Evolutionary conservation across 2,329 filamentous ascomycete species (phyloP), one percentile per base, ranked within the genome.

Genomic region (Pseudogymnoascus sp.): DNA sequence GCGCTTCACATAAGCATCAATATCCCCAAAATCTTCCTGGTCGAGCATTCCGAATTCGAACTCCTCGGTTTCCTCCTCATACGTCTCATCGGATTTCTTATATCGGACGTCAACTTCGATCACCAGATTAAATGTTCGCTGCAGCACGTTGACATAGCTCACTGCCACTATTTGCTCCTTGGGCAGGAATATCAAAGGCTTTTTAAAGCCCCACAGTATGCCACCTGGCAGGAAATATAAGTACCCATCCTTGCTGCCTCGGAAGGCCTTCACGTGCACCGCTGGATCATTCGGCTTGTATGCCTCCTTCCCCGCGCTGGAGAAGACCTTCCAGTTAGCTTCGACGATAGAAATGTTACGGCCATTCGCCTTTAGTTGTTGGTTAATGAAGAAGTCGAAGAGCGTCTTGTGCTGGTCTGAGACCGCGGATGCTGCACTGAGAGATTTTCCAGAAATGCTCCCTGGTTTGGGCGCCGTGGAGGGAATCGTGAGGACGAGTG

Each of bases 191-290:
- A 87, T 74, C 2, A 89, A 72, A 0, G 86, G 86, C 72, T 89
- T 89, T 74, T 88, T 88, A 77, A 86, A 89, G 0, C 80, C 85
- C 84, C 85, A 89, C 6, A 89, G 71, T 61, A 89, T 88, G 12
- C 86, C 86, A 26, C 78, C 84, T 33, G 84, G 80, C 14, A 89
- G 74, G 70, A 89, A 88, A 69, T 88, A 89, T 0, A 89, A 75
- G 66, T 81, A 88, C 0, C 86, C 86, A 64, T 89, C 86, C 71
- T 89, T 89, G 63, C 81, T 85, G 19, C 86, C 86, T 49, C 86
- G 78, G 73, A 87, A 88, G 1, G 81, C 86, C 68, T 82, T 84
- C 49, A 89, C 81, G 67, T 88, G 84, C 16, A 88, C 85, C 0
- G 85, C 84, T 68, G 81, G 82, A 66, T 89, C 86, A 61, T 77